phyloP scores from a whole-genome alignment of 2,329 filamentous ascomycete genomes.

The Mollisiaceae sp. region DNA sequence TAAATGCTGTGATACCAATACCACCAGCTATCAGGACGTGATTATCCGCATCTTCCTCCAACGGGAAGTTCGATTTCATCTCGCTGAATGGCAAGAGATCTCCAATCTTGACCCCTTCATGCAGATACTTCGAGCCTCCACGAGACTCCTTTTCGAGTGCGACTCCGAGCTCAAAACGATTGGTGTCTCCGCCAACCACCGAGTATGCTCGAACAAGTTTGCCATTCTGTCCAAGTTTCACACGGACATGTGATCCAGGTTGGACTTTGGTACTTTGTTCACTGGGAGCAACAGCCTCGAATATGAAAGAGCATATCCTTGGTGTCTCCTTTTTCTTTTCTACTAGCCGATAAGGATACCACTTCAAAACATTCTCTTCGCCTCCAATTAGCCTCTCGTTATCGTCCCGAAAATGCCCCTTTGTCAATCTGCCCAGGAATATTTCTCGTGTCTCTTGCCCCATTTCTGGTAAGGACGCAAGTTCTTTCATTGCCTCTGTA shows the following conservation, averaged over 20 bases:
- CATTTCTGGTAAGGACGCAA: conserved; percentile 22
- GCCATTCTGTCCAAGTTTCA: conserved; percentile 56
- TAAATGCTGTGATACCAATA: conserved; percentile 68
- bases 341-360: conserved; percentile 47
- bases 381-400: conserved; percentile 5
- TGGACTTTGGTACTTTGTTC: conserved; percentile 34
- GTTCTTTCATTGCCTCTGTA: conserved; percentile 23
- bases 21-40: conserved; percentile 68
- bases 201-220: conserved; percentile 64
- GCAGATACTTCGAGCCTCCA: conserved; percentile 64
- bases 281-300: conserved; percentile 51
- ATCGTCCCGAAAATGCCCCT: conserved; percentile 10
- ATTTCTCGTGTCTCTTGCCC: conserved; percentile 22
- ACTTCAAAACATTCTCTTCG: conserved; percentile 24
- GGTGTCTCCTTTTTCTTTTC: conserved; percentile 56
- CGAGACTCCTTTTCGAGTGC: conserved; percentile 57
- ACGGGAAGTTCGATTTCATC: conserved; percentile 54
- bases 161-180: conserved; percentile 58
- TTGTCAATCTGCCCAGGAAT: conserved; percentile 5
- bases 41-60: conserved; percentile 53
- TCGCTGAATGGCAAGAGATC: conserved; percentile 55
- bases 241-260: conserved; percentile 58
- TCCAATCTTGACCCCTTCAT: conserved; percentile 52
- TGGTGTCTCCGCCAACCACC: conserved; percentile 44
- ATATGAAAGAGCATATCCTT: conserved; percentile 54